Evolutionary conservation across 2,329 filamentous ascomycete species (phyloP).

Genomic region (Neoascochyta sp.): DNA sequence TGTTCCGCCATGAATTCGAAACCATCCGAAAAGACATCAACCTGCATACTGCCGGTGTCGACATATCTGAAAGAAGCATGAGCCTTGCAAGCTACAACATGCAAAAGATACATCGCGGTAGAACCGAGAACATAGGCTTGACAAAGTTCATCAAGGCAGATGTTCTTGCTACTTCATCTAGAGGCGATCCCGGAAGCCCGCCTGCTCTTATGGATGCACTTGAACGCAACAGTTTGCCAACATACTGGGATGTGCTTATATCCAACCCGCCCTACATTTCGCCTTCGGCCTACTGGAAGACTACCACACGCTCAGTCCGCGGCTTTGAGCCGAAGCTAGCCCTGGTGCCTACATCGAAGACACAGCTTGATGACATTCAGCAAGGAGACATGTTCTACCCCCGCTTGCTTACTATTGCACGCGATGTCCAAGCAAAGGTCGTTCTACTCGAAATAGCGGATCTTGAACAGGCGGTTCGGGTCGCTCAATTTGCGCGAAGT

Average conservation of each 20-base stretch:
- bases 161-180: constrained; percentile 49
- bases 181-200: constrained; percentile 21
- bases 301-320: constrained; percentile 70
- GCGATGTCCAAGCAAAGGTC: constrained; percentile 49
- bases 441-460: constrained; percentile 71
- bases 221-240: constrained; percentile 11
- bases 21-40: constrained; percentile 21
- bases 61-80: constrained; percentile 66
- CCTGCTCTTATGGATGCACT: constrained; percentile 15
- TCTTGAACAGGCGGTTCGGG: constrained; percentile 61
- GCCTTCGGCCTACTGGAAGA: constrained; percentile 54
- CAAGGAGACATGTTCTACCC: constrained; percentile 63
- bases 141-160: constrained; percentile 50
- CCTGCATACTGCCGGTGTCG: constrained; percentile 63
- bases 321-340: constrained; percentile 77
- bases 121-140: constrained; percentile 13
- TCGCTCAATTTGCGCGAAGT: constrained; percentile 48
- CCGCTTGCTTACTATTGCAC: constrained; percentile 57
- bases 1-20: constrained; percentile 62
- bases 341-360: constrained; percentile 52
- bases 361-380: constrained; percentile 16
- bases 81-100: constrained; percentile 64
- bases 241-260: constrained; percentile 61
- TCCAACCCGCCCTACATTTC: constrained; percentile 94
- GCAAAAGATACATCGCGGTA: constrained; percentile 30